phyloP scores from a whole-genome alignment of 2,329 filamentous ascomycete species.

The Penicillium rolfsii region DNA sequence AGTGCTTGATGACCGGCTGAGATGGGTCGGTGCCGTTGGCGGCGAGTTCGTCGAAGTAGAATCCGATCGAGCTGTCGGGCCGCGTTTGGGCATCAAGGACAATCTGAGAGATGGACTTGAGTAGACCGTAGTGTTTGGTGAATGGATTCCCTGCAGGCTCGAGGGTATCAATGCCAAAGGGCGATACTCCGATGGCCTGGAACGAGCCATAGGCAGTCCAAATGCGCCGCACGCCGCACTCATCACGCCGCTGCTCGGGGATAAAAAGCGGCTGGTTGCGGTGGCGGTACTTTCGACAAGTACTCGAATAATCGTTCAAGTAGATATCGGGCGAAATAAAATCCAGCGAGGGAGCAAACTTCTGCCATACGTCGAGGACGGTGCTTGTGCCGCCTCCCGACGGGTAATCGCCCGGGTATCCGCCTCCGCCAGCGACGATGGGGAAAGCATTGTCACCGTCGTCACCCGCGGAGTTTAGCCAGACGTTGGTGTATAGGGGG shows the following conservation, averaged over 20 bases:
- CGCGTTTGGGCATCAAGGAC: slow-evolving; percentile 48
- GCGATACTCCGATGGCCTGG: slow-evolving; percentile 40
- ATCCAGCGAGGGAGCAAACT: slow-evolving; percentile 50
- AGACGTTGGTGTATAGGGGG: slow-evolving; percentile 53
- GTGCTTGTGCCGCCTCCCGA: slow-evolving; percentile 51
- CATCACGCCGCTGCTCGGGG: slow-evolving; percentile 53
- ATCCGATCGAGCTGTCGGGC: slow-evolving; percentile 42
- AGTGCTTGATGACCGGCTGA: slow-evolving; percentile 35
- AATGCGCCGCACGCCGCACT: slow-evolving; percentile 47
- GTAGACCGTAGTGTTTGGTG: slow-evolving; percentile 44
- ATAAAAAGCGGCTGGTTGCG: slow-evolving; percentile 51
- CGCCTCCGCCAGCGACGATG: slow-evolving; percentile 49
- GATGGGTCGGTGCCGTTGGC: slow-evolving; percentile 33
- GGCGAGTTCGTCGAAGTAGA: slow-evolving; percentile 41
- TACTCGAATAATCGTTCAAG: slow-evolving; percentile 48
- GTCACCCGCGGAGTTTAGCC: slow-evolving; percentile 48
- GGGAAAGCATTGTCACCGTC: slow-evolving; percentile 36
- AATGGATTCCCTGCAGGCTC: slow-evolving; percentile 31
- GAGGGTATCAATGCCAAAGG: slow-evolving; percentile 51
- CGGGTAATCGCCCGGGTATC: slow-evolving; percentile 51
- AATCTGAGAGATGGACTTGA: slow-evolving; percentile 39
- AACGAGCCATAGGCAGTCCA: slow-evolving; percentile 45
- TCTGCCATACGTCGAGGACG: slow-evolving; percentile 52
- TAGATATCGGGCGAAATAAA: slow-evolving; percentile 56
- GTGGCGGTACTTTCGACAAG: slow-evolving; percentile 50